These are phyloP conservation scores for Penicillium subrubescens DNA, from an alignment of 495 filamentous ascomycete genomes.

Conservation along the genomic window DNA sequence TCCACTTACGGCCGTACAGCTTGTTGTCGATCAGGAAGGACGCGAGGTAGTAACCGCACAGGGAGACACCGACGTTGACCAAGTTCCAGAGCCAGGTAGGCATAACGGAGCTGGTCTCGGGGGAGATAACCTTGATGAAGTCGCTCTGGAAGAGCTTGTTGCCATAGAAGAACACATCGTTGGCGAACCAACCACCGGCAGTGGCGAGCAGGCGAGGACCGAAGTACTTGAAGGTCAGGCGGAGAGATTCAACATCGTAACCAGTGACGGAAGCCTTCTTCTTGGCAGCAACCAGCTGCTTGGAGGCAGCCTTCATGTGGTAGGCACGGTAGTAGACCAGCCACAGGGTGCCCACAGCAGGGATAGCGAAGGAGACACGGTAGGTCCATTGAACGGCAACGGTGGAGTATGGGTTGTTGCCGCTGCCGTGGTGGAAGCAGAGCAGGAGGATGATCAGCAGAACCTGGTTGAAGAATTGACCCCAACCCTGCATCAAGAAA, in stretches of 20 bases:
- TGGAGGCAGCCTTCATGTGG: conserved; percentile 79
- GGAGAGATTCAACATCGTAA: conserved; percentile 80
- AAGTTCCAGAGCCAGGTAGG: conserved; percentile 87
- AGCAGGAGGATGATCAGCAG: conserved; percentile 79
- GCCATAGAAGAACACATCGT: conserved; percentile 96
- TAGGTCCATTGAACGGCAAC: conserved; percentile 79
- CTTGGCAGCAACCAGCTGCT: conserved; percentile 75
- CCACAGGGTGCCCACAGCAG: conserved; percentile 87
- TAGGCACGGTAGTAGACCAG: conserved; percentile 86
- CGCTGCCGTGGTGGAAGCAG: conserved; percentile 74
- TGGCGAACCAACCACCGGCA: conserved; percentile 82
- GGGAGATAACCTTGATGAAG: conserved; percentile 77
- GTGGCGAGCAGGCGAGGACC: conserved; percentile 83
- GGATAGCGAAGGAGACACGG: conserved; percentile 81
- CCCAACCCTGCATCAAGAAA: conserved; percentile 97
- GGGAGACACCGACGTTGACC: conserved; percentile 79
- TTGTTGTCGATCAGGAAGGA: conserved; percentile 87
- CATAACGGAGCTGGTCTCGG: conserved; percentile 65
- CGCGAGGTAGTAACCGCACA: conserved; percentile 80
- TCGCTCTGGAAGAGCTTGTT: conserved; percentile 94
- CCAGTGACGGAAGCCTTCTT: conserved; percentile 83
- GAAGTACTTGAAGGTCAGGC: conserved; percentile 74
- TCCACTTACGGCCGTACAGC: conserved; percentile 86
- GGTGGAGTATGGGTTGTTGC: conserved; percentile 70
- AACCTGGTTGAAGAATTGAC: conserved; percentile 88